phyloP scores from a whole-genome alignment of 2,329 filamentous ascomycete species.

The Dactylonectria macrodidyma region DNA sequence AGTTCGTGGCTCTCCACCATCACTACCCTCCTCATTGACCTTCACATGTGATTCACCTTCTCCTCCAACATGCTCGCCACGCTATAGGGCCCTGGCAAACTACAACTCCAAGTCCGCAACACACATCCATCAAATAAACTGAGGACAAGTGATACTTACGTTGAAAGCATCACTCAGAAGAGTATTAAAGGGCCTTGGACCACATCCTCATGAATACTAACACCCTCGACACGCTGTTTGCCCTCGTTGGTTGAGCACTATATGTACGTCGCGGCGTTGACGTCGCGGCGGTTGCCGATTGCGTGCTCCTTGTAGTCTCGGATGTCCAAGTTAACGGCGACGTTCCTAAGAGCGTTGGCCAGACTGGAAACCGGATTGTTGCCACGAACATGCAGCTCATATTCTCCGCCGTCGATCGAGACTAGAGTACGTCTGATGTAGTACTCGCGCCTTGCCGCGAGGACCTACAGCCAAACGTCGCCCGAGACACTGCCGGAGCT shows the following conservation, averaged over 20 bases:
- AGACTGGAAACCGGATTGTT: slow-evolving; percentile 93
- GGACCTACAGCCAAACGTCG: slow-evolving; percentile 92
- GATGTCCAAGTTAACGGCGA: slow-evolving; percentile 92
- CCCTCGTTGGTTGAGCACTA: slow-evolving; percentile 82
- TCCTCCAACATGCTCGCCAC: slow-evolving; percentile 42
- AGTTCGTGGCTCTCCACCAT: not conserved
- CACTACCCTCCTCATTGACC: not conserved
- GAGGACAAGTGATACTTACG: slow-evolving; percentile 68
- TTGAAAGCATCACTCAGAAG: slow-evolving; percentile 88
- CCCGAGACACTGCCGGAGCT: slow-evolving; percentile 56
- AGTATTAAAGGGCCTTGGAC: slow-evolving; percentile 89
- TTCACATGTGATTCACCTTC: slow-evolving; percentile 41
- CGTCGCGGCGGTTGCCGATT: slow-evolving; percentile 82
- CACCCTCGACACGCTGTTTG: slow-evolving; percentile 86
- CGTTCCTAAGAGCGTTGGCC: slow-evolving; percentile 81
- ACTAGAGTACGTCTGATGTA: slow-evolving; percentile 90
- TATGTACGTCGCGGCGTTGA: slow-evolving; percentile 96
- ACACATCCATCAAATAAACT: not conserved
- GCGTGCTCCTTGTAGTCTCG: slow-evolving; percentile 97
- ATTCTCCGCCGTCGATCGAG: slow-evolving; percentile 84
- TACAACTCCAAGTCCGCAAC: slow-evolving; percentile 52
- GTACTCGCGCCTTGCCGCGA: slow-evolving; percentile 92
- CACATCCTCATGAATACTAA: slow-evolving; percentile 93
- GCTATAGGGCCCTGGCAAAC: slow-evolving; percentile 69
- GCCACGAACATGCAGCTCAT: slow-evolving; percentile 83